A percentile compares a stretch with the other conserved stretches of the same genome.
These are phyloP conservation scores for Arabidopsis thaliana DNA, from an alignment of 345 rosid genomes.

Conservation along the genomic window TAIR10.1 NC_003075.7:540001-540500, in stretches of 20 bases:
- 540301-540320: slow-evolving; percentile 16
- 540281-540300: slow-evolving; percentile 2
- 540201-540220: slow-evolving; percentile 16
- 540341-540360: slow-evolving; percentile 12
- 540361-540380: slow-evolving; percentile 1
- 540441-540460: slow-evolving; percentile 57
- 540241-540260: slow-evolving; percentile 16
- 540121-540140: slow-evolving; percentile 16
- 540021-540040: slow-evolving; percentile 54
- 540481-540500: slow-evolving; percentile 66
- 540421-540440: slow-evolving; percentile 8
- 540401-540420: slow-evolving; percentile 17
- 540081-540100: slow-evolving; percentile 12
- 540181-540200: slow-evolving; percentile 17
- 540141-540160: slow-evolving; percentile 5
- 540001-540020: slow-evolving; percentile 54
- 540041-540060: slow-evolving; percentile 29
- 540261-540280: slow-evolving; percentile 3
- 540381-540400: slow-evolving; percentile 24
- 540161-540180: slow-evolving; percentile 18
- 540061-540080: slow-evolving; percentile 22
- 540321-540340: slow-evolving; percentile 1
- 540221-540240: slow-evolving; percentile 16
- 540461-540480: slow-evolving; percentile 54
- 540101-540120: slow-evolving; percentile 16